Base-by-base conservation (phyloP, 106 monocot genomes). In the Apostasia ramifera region DNA sequence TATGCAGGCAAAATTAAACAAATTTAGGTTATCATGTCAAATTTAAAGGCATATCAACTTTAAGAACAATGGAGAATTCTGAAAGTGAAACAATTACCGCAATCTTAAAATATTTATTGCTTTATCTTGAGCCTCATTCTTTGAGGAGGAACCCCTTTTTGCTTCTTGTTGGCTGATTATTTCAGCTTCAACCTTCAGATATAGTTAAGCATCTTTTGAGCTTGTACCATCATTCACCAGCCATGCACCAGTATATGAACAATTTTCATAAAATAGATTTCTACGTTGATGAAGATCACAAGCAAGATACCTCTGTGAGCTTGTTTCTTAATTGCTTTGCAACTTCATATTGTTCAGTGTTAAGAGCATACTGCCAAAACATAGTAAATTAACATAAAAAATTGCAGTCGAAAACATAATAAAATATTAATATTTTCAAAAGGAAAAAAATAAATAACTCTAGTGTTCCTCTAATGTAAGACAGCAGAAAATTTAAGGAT, bases 71-170 rank as follows among this genome's bases (percentile, higher is more conserved):
- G 43, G 44, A 44, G 62, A 63, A 63, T 13, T 26, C 44, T 13
- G 2, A 45, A 63, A 3, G 57, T 3, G 66, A 62, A 55, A 42
- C 9, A 66, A 84, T 83, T 53, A 92, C 97, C 85, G 92, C 43
- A 97, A 52, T 8, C 79, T 78, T 66, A 97, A 71, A 45, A 97
- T 67, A 47, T 77, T 79, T 62, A 97, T 70, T 13, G 79, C 80
- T 71, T 89, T 92, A 79, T 97, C 97, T 57, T 97, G 97, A 72
- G 92, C 92, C 57, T 97, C 86, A 15, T 79, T 92, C 82, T 86
- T 97, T 60, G 84, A 85, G 38, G 93, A 84, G 45, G 91, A 86
- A 54, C 97, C 97, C 57, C 92, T 84, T 64, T 83, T 92, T 50
- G 70, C 77, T 71, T 97, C 89, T 68, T 73, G 68, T 59, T 97